Conservation (phyloP, 805 yeast species). For the Candida manassasensis region DNA sequence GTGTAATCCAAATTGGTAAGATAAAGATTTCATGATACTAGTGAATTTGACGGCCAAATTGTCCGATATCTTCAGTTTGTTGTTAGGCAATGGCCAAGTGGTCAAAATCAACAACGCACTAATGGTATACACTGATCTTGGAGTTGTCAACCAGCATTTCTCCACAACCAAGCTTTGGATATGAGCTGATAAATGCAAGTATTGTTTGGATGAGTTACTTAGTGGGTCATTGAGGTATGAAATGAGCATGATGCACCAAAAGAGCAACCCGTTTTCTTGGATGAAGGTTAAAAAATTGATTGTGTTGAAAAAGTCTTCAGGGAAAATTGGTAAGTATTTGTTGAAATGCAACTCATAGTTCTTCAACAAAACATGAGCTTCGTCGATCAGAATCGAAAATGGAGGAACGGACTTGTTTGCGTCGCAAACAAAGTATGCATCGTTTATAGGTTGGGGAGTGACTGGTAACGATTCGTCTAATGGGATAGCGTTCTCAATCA, state of each 20-base stretch:
- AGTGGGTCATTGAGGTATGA: constrained; percentile 22
- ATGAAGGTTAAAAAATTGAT: constrained; percentile 12
- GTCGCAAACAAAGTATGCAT: constrained; percentile 3
- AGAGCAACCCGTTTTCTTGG: constrained; percentile 31
- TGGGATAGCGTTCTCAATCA: constrained; percentile 3
- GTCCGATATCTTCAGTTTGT: constrained; percentile 21
- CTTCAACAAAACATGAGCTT: constrained; percentile 11
- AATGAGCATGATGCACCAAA: constrained; percentile 38
- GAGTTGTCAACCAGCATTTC: constrained; percentile 42
- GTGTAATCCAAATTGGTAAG: constrained; percentile 41
- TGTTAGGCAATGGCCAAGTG: constrained; percentile 40
- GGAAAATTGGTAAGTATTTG: constrained; percentile 30
- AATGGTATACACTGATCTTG: constrained; percentile 37
- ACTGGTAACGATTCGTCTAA: not conserved
- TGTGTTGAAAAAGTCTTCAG: constrained; percentile 17
- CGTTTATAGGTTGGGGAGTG: not conserved
- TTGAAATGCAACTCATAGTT: constrained; percentile 27
- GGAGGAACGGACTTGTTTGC: not conserved
- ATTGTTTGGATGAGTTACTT: constrained; percentile 8
- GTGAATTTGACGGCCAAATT: constrained; percentile 32
- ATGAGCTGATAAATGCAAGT: constrained; percentile 24
- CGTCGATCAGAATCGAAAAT: constrained; percentile 4
- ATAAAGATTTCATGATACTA: constrained; percentile 34
- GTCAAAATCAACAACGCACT: constrained; percentile 38
- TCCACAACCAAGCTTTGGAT: constrained; percentile 36